phyloP scores from a whole-genome alignment of 129 eudicot genomes.

The Pseudognaphalium luteoalbum region DNA sequence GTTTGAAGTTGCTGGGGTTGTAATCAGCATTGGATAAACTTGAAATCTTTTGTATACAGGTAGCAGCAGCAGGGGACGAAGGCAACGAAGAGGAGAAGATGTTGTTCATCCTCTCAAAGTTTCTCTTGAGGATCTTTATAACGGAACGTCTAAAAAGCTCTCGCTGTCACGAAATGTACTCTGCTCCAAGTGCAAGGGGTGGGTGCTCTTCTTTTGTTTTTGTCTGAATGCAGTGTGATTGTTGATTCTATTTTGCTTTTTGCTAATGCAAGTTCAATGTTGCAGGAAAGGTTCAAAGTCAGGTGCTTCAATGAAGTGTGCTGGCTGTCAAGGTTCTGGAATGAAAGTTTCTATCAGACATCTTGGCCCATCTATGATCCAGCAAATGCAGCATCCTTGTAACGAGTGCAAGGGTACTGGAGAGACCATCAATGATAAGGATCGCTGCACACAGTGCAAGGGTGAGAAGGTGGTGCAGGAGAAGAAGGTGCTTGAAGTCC shows the following conservation, averaged over 20 bases:
- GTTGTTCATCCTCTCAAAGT: conserved; percentile 77
- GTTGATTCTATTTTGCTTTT: neutral
- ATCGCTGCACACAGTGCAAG: conserved; percentile 62
- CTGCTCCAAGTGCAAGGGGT: conserved; percentile 80
- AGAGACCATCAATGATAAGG: conserved; percentile 61
- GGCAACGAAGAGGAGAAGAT: conserved; percentile 83
- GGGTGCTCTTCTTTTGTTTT: conserved; percentile 9
- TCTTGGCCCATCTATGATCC: conserved; percentile 82
- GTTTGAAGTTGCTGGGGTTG: neutral
- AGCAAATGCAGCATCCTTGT: conserved; percentile 81
- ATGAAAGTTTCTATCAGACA: conserved; percentile 72
- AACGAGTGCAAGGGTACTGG: conserved; percentile 84
- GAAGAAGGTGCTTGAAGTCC: conserved; percentile 69
- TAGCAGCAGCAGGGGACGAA: conserved; percentile 74
- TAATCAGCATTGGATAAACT: neutral
- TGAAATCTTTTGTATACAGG: conserved; percentile 19
- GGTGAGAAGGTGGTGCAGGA: conserved; percentile 77
- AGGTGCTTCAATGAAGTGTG: conserved; percentile 61
- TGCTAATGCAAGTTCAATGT: neutral
- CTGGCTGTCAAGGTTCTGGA: conserved; percentile 71
- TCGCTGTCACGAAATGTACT: conserved; percentile 70
- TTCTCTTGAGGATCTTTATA: conserved; percentile 68
- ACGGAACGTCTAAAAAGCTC: conserved; percentile 68
- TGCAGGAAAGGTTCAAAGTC: conserved; percentile 73
- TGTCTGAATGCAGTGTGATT: neutral